These are phyloP conservation scores for Neobulgaria alba DNA, from an alignment of 2,329 filamentous ascomycete species.

Conservation along the genomic window DNA sequence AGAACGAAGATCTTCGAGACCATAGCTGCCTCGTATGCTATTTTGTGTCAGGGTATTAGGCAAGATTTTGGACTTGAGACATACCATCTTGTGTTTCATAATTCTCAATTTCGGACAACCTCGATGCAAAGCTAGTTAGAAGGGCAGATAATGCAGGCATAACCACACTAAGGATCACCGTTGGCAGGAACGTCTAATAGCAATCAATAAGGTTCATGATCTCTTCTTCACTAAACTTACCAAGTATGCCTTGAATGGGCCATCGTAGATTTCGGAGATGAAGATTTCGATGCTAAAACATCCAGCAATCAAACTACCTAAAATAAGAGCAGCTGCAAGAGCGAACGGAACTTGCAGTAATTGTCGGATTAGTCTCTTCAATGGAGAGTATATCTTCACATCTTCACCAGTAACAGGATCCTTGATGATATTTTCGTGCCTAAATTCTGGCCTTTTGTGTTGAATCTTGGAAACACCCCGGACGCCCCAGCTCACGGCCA, in stretches of 20 bases:
- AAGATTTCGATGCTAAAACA: conserved; percentile 95
- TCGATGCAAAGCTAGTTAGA: conserved; percentile 68
- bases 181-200: conserved; percentile 74
- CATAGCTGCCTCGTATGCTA: conserved; percentile 71
- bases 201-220: conserved; percentile 9
- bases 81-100: conserved; percentile 74
- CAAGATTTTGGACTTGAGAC: conserved; percentile 2
- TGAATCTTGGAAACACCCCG: conserved; percentile 77
- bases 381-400: conserved; percentile 51
- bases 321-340: conserved; percentile 57
- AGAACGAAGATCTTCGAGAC: conserved; percentile 91
- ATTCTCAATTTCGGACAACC: conserved; percentile 77
- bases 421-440: conserved; percentile 65
- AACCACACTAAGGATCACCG: conserved; percentile 72
- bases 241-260: conserved; percentile 76
- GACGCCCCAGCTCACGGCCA: conserved; percentile 83
- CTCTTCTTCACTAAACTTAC: conserved; percentile 39
- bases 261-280: conserved; percentile 86
- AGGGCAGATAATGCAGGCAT: conserved; percentile 71
- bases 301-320: conserved; percentile 74
- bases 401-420: conserved; percentile 68
- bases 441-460: conserved; percentile 66
- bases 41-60: conserved; percentile 7
- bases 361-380: conserved; percentile 54
- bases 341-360: conserved; percentile 67